Base-by-base conservation (phyloP, 2,329 filamentous ascomycete genomes). In the Penicillium rolfsii region DNA sequence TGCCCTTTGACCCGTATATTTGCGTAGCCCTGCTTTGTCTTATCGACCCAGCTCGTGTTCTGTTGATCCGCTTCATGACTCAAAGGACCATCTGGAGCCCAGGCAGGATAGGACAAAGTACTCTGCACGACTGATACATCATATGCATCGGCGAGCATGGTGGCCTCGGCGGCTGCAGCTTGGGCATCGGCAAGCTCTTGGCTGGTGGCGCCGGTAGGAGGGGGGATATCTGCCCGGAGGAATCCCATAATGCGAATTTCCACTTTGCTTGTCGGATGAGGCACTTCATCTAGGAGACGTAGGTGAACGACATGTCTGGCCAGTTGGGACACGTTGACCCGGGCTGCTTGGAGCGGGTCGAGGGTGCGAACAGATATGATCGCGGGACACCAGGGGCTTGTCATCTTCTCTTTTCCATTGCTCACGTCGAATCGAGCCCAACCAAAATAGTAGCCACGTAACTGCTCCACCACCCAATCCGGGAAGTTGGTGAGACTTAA, bases 381-480 rank as follows among this genome's bases (percentile, higher is more conserved):
- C 3, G 82, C 80, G 66, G 87, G 83, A 62, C 83, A 79, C 88
- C 88, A 91, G 35, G 81, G 54, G 16, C 59, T 77, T 3, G 72
- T 61, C 0, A 78, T 73, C 1, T 78, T 54, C 3, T 71, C 71
- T 3, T 78, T 76, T 2, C 70, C 63, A 0, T 67, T 70, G 16
- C 57, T 46, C 24, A 76, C 72, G 0, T 72, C 71, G 0, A 77
- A 74, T 0, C 81, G 75, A 0, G 82, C 84, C 88, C 88, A 91
- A 3, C 86, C 87, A 41, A 88, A 86, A 67, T 88, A 91, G 6
- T 88, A 81, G 0, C 88, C 89, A 12, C 79, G 76, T 53, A 90
- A 78, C 3, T 83, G 81, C 63, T 84, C 75, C 24, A 80, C 77
- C 43, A 89, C 71, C 36, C 84, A 79, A 28, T 83, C 82, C 0